Percentiles rank a stretch among this genome's conserved stretches.
These are phyloP conservation scores for Trichoderma polysporum DNA, from an alignment of 2,329 filamentous ascomycete species.

Conservation along the genomic window DNA sequence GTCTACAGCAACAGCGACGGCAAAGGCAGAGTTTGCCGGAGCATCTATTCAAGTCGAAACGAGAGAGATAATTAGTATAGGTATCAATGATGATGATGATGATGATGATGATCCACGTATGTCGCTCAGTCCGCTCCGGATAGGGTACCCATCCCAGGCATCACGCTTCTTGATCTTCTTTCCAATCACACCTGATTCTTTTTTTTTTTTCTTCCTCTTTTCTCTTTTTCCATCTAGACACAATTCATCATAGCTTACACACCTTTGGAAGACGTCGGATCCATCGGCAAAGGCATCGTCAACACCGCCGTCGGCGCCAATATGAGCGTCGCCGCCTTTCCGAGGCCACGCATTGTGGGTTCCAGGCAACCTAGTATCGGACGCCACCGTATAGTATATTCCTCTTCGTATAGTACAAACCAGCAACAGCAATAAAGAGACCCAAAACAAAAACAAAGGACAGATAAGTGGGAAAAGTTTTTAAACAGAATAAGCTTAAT, in stretches of 20 bases:
- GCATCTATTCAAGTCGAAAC: neutral
- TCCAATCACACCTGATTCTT: neutral
- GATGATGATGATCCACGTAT: too few species aligned
- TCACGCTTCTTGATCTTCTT: neutral
- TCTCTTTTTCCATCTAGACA: neutral
- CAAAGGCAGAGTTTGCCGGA: neutral
- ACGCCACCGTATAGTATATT: neutral
- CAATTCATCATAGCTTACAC: neutral
- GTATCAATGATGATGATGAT: neutral
- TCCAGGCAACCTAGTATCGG: slow-evolving; percentile 6
- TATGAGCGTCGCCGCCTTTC: slow-evolving; percentile 11
- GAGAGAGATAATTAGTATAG: neutral
- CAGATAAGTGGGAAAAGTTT: neutral
- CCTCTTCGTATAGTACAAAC: neutral
- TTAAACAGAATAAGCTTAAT: slow-evolving; percentile 11
- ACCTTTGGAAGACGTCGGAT: neutral
- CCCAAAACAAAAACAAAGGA: neutral
- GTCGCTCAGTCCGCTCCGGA: neutral
- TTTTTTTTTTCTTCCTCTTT: neutral
- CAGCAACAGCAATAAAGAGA: neutral
- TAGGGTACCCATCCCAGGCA: neutral
- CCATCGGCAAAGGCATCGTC: neutral
- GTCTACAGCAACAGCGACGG: slow-evolving; percentile 9
- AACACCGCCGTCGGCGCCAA: slow-evolving; percentile 17
- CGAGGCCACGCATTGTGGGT: slow-evolving; percentile 20